Conservation (phyloP, 495 filamentous ascomycete species). For the Talaromyces borbonicus region DNA sequence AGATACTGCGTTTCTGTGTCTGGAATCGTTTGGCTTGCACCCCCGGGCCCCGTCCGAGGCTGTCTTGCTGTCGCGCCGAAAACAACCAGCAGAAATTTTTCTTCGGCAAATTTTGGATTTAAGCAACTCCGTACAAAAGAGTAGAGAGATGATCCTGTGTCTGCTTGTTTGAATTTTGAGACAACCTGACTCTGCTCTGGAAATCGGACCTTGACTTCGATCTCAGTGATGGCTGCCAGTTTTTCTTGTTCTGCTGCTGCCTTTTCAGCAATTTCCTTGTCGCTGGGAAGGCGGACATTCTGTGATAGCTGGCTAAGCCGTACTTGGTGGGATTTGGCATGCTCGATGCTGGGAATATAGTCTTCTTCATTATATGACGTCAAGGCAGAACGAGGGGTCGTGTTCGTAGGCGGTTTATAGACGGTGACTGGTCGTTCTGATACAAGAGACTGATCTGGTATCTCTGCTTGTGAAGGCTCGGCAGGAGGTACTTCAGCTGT, state of each 20-base stretch:
- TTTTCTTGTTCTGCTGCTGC: conserved; percentile 44
- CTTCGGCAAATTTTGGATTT: conserved; percentile 20
- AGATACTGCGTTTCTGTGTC: conserved; percentile 44
- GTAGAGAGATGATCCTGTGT: conserved; percentile 60
- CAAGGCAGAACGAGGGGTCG: conserved; percentile 65
- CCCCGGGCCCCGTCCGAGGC: conserved; percentile 11
- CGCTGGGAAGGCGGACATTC: conserved; percentile 51
- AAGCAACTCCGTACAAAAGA: conserved; percentile 47
- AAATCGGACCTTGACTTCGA: conserved; percentile 75
- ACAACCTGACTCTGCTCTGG: conserved; percentile 70
- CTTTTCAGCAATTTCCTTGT: conserved; percentile 41
- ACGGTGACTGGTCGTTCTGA: conserved; percentile 51
- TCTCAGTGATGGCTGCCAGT: conserved; percentile 52
- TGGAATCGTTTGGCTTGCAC: conserved; percentile 30
- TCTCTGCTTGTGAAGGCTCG: conserved; percentile 13
- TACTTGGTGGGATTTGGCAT: conserved; percentile 73
- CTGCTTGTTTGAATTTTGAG: conserved; percentile 48
- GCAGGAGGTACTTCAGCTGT: conserved; percentile 17
- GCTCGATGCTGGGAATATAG: conserved; percentile 74
- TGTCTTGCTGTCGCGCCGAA: conserved; percentile 12
- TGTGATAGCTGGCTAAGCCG: conserved; percentile 52
- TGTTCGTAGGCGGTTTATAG: conserved; percentile 60
- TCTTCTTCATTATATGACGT: conserved; percentile 56
- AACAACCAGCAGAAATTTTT: conserved; percentile 43
- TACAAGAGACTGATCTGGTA: conserved; percentile 10